Conservation (phyloP, 495 filamentous ascomycete genomes). For the Xylaria acuta region DNA sequence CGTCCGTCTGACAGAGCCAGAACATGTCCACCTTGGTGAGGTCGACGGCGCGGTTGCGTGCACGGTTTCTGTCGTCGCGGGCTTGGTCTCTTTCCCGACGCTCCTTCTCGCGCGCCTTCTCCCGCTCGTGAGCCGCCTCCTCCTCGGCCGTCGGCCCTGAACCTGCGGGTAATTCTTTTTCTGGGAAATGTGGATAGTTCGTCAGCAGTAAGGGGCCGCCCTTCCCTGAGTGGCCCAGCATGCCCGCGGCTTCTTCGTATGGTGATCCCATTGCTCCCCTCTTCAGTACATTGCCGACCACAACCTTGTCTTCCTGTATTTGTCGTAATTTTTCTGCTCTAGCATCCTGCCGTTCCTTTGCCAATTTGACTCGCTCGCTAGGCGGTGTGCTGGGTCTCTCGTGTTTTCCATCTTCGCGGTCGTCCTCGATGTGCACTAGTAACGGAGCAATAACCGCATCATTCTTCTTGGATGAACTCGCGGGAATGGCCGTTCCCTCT, state of each 20-base stretch:
- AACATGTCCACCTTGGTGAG: conserved; percentile 19
- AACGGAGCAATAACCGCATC: neutral
- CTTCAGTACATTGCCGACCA: neutral
- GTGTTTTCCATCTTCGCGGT: neutral
- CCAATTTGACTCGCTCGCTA: neutral
- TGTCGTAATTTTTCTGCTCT: conserved; percentile 1
- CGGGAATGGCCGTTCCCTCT: neutral
- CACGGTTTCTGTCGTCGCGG: neutral
- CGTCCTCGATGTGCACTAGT: neutral
- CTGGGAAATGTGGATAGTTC: conserved; percentile 4
- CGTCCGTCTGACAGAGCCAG: conserved; percentile 6
- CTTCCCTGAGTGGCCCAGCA: neutral
- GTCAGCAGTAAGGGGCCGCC: neutral
- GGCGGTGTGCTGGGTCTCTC: conserved; percentile 7
- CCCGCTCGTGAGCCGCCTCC: conserved; percentile 5
- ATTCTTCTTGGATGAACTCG: neutral
- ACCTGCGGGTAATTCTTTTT: neutral
- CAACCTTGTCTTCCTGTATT: conserved; percentile 7
- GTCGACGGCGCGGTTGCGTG: conserved; percentile 1
- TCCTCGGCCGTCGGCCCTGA: conserved; percentile 8
- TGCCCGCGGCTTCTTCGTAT: conserved; percentile 8
- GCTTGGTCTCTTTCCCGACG: conserved; percentile 7
- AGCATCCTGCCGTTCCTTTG: conserved; percentile 14
- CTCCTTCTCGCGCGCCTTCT: neutral
- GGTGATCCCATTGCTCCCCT: conserved; percentile 7